Base-by-base conservation (phyloP, 306 rosid genomes). In the Trifolium pratense region DNA sequence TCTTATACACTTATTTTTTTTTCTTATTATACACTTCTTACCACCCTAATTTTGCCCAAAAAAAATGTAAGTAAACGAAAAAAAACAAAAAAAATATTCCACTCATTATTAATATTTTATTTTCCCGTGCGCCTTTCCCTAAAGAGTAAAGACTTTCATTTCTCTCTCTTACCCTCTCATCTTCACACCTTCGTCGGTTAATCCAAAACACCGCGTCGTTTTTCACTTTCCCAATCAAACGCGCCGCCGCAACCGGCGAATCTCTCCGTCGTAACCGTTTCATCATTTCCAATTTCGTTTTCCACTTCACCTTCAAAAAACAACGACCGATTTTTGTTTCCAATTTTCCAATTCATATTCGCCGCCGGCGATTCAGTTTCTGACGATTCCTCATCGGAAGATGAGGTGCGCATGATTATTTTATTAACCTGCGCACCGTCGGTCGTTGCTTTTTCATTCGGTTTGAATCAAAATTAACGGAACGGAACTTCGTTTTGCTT, bases 331-430 rank as follows among this genome's bases (percentile, higher is more conserved):
- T 74, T 68, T 18, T 62, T 14, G 8, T 55, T 20, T 79, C 64
- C 66, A 45, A 15, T 73, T 72, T n/a, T 8, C 14, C n/a, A 16
- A 16, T 71, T 45, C 51, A 16, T 73, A 68, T 71, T 55, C 45
- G 37, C 43, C 69, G 80, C 81, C 84, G 88, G 85, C 81, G 88
- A 81, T 69, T 81, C 62, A 14, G 58, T 78, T 45, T 15, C 89
- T 86, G 89, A 83, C 75, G 81, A 74, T 58, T 77, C 74, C 26
- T 72, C 71, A 79, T 66, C 75, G 75, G 87, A 65, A 70, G 81
- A 62, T 70, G 56, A 77, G 80, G 85, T 78, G 89, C 80, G 86
- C 79, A 34, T 75, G 86, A 86, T 86, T 85, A 13, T 79, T 77
- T 85, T 85, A 13, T 78, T 70, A 75, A 32, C 82, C 84, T 13